phyloP scores from a whole-genome alignment of 305 asterid genomes.

The Petunia hybrid region DNA sequence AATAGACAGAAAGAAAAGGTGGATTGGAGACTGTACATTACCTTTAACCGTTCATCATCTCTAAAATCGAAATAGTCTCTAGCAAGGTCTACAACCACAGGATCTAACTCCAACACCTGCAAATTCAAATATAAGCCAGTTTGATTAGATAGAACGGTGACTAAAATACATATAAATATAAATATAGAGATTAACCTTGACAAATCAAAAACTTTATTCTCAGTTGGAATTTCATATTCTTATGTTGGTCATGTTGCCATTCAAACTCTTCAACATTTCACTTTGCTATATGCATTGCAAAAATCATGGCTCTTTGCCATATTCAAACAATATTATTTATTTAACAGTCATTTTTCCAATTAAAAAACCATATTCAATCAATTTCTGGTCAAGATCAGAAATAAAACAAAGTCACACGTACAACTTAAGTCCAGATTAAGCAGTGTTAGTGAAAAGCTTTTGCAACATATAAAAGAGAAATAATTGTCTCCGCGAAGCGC shows the following conservation, averaged over 20 bases:
- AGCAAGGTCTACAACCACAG: slow-evolving; percentile 78
- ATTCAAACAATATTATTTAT: not conserved
- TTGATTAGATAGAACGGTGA: not conserved
- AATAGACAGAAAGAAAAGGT: slow-evolving; percentile 4
- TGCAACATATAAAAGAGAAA: not conserved
- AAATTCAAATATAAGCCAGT: slow-evolving; percentile 38
- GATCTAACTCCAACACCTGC: slow-evolving; percentile 92
- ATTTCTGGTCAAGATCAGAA: not conserved
- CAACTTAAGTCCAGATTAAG: not conserved
- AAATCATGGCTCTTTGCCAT: not conserved
- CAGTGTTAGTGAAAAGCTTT: not conserved
- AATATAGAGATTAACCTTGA: not conserved
- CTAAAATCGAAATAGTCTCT: slow-evolving; percentile 69
- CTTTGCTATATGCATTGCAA: not conserved
- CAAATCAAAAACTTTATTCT: not conserved
- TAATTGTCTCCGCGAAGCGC: not conserved
- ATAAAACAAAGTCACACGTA: not conserved
- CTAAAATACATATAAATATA: not conserved
- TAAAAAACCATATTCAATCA: not conserved
- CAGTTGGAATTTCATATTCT: not conserved
- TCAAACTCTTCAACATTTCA: not conserved
- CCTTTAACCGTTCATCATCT: slow-evolving; percentile 79
- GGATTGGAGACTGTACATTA: slow-evolving; percentile 36
- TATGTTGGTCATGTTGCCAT: not conserved
- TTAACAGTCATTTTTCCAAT: too few relatives aligned